phyloP scores from a whole-genome alignment of 2,329 filamentous ascomycete species.

The Aspergillus sp. region DNA sequence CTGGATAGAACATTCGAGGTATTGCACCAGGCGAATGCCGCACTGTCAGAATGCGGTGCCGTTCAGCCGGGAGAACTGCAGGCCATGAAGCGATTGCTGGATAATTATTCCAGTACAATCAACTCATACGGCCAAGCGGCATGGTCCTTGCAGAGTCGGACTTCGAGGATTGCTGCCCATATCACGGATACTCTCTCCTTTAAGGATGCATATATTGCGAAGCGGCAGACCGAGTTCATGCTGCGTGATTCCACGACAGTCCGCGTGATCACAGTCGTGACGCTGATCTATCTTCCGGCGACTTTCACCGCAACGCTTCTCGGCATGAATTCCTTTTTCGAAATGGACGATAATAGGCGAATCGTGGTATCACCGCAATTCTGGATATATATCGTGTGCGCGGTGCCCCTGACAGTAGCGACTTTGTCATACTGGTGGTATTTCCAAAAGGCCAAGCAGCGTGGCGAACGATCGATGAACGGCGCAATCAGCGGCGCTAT shows the following conservation, averaged over 20 bases:
- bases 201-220: conserved; percentile 23
- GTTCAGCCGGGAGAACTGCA: conserved; percentile 8
- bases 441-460: conserved; percentile 13
- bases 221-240: conserved; percentile 30
- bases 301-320: conserved; percentile 47
- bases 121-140: conserved; percentile 25
- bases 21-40: conserved; percentile 15
- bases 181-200: conserved; percentile 30
- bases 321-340: conserved; percentile 48
- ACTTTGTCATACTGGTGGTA: conserved; percentile 36
- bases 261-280: conserved; percentile 34
- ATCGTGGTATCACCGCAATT: conserved; percentile 42
- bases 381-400: conserved; percentile 45
- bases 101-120: conserved; percentile 22
- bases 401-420: conserved; percentile 35
- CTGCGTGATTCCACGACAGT: conserved; percentile 32
- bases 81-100: conserved; percentile 21
- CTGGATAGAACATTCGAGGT: conserved; percentile 20
- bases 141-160: conserved; percentile 25
- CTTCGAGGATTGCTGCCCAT: conserved; percentile 25
- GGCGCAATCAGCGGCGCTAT: background rate
- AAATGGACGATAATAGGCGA: conserved; percentile 34
- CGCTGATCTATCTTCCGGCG: conserved; percentile 39
- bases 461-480: conserved; percentile 1
- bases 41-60: conserved; percentile 9